Evolutionary conservation across 225 moss, liverwort and hornwort species (phyloP), one percentile per base, ranked within the genome.

Genomic region (Ulota crispa): DNA sequence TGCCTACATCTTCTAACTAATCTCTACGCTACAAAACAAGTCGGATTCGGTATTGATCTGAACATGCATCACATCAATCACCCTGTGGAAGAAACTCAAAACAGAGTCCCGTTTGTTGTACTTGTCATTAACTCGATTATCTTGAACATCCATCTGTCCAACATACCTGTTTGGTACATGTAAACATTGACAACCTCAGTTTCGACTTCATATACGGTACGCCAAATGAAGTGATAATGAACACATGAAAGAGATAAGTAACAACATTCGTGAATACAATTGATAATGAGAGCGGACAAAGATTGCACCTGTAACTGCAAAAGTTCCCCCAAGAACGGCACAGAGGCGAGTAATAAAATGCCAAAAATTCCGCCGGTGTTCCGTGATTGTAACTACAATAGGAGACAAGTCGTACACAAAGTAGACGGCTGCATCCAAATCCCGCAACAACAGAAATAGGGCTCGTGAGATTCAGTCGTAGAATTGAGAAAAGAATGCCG

Each of bases 401-500:
- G 99, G 96, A 55, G 99, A 99, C 83, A 99, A 82, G 83, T 99
- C 96, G 76, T 99, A 99, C 26, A 96, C 93, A 75, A 97, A 93
- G 80, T 92, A 99, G 57, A 94, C 96, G 81, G 94, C 99, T 99
- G 94, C 88, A 91, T 42, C 55, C 84, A 78, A 41, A 50, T 57
- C 73, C 77, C 52, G 54, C 61, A 79, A 77, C 73, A 80, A 68
- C 10, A 75, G 69, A 64, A 73, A 64, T 73, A 5, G 50, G 61
- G 66, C 27, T 59, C 43, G 37, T 76, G 55, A 70, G 53, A 30
- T 81, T 68, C 34, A 7, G 55, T 70, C 43, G 39, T 24, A 11
- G 18, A 55, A 70, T 56, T 62, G 1, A 50, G 70, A 34, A 75
- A 41, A 56, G 1, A 42, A 41, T 78, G 28, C 45, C 24, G 65